phyloP scores from a whole-genome alignment of 108 stramenopile species.

The Skeletonema costatum region DNA sequence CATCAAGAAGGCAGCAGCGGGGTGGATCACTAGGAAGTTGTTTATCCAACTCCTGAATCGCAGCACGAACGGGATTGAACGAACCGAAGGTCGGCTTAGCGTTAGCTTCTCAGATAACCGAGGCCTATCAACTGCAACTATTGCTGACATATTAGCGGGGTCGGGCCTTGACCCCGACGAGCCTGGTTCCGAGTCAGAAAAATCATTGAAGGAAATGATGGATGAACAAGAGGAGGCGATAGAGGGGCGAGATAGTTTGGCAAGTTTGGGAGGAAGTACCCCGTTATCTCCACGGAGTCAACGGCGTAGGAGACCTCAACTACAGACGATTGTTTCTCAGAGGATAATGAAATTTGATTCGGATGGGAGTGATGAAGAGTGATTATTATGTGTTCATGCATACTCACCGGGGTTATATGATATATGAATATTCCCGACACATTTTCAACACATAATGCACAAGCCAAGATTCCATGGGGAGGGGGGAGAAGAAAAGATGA shows the following conservation, averaged over 20 bases:
- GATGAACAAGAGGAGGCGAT: neutral
- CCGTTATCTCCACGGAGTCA: neutral
- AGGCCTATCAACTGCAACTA: neutral
- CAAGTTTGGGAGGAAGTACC: neutral
- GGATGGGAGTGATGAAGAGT: neutral
- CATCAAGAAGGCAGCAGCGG: neutral
- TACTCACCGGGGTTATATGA: neutral
- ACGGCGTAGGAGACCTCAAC: neutral
- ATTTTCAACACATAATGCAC: neutral
- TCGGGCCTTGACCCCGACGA: neutral
- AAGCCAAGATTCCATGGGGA: neutral
- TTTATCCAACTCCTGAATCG: neutral
- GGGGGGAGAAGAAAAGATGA: neutral
- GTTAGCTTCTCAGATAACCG: neutral
- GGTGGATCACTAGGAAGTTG: neutral
- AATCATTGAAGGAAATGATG: neutral
- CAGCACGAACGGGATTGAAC: neutral
- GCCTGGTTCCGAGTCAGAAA: neutral
- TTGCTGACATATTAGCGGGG: neutral
- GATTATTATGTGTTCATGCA: neutral
- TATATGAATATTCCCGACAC: neutral
- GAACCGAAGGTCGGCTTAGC: neutral
- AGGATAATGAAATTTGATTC: neutral
- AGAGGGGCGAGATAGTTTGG: neutral
- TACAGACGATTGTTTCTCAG: neutral